These are phyloP conservation scores for Acacia confusa DNA, from an alignment of 306 rosid genomes.

Conservation along the genomic window DNA sequence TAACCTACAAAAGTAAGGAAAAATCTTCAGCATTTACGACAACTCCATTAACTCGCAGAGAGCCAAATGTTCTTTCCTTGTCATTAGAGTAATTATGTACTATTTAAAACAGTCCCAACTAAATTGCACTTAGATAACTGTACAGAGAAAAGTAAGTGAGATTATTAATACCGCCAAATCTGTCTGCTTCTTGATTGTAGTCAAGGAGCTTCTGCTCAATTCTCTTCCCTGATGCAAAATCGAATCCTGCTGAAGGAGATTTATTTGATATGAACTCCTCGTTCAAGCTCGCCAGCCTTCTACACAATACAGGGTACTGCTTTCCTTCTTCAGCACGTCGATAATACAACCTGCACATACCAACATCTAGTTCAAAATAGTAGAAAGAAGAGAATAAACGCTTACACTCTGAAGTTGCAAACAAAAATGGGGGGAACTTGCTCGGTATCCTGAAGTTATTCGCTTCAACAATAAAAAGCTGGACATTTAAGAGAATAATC, in stretches of 20 bases:
- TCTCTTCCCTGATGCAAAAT: slow-evolving; percentile 79
- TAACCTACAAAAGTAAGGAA: slow-evolving; percentile 54
- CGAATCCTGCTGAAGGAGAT: slow-evolving; percentile 85
- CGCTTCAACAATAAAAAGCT: neutral
- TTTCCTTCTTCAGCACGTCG: slow-evolving; percentile 91
- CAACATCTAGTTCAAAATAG: slow-evolving; percentile 17
- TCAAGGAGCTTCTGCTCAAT: slow-evolving; percentile 93
- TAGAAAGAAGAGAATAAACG: neutral
- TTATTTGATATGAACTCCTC: slow-evolving; percentile 76
- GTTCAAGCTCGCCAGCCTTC: slow-evolving; percentile 77
- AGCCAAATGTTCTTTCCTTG: neutral
- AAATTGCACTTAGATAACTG: neutral
- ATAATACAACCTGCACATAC: slow-evolving; percentile 68
- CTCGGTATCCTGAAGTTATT: neutral
- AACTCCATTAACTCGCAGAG: slow-evolving; percentile 1
- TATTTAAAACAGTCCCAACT: neutral
- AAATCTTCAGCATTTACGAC: slow-evolving; percentile 19
- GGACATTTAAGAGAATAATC: neutral
- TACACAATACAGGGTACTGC: slow-evolving; percentile 73
- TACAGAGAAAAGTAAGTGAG: neutral
- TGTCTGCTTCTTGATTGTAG: slow-evolving; percentile 65
- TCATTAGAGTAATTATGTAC: neutral
- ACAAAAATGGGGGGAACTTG: neutral
- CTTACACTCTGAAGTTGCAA: neutral
- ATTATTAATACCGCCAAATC: slow-evolving; percentile 68